Evolutionary conservation across 2,329 filamentous ascomycete species (phyloP).

Genomic region (Lachnellula arida): DNA sequence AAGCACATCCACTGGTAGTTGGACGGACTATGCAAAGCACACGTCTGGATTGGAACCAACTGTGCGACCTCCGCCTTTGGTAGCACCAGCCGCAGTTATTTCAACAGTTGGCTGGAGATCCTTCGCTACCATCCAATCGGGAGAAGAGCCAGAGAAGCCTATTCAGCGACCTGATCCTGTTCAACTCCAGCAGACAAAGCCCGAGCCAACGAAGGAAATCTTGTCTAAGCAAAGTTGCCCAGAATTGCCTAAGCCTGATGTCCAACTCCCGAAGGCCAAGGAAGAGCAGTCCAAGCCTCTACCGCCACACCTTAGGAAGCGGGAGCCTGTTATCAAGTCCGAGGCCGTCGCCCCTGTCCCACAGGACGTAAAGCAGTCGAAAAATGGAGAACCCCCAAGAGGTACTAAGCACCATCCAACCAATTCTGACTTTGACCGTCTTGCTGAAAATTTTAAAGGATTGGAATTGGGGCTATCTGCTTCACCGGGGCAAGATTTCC

Average conservation of each 20-base stretch:
- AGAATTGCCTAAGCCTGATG: too few species aligned
- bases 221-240: too few species aligned
- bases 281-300: too few species aligned
- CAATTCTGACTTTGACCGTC: constrained; percentile 9
- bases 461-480: neutral
- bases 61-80: neutral
- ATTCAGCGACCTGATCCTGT: neutral
- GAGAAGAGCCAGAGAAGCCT: neutral
- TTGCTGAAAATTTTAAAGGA: constrained; percentile 7
- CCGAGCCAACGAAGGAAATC: too few species aligned
- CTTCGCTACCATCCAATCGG: neutral
- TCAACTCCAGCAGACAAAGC: neutral
- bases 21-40: neutral
- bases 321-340: too few species aligned
- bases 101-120: neutral
- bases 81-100: neutral
- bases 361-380: neutral
- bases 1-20: neutral
- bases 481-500: neutral
- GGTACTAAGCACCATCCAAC: constrained; percentile 5
- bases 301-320: too few species aligned
- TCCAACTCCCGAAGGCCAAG: too few species aligned
- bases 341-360: neutral
- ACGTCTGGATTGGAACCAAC: neutral
- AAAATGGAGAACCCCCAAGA: neutral